Percentiles rank a stretch among this genome's conserved stretches.
phyloP scores from a whole-genome alignment of 1,139 yeast species.

The Petasospora fabianii region DNA sequence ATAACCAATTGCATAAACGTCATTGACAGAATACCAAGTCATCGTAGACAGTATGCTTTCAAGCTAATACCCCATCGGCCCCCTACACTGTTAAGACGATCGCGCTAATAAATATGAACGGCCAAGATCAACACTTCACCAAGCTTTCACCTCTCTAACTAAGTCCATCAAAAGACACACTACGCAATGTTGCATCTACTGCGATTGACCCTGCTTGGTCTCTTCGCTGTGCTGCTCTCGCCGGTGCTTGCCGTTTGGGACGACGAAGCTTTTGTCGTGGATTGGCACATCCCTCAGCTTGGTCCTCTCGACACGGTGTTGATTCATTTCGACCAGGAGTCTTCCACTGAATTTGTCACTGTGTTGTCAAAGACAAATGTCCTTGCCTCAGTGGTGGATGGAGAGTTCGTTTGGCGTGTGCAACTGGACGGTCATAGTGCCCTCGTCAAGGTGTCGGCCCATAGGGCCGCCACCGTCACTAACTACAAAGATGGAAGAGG shows the following conservation, averaged over 20 bases:
- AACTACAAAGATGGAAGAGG: conserved; percentile 13
- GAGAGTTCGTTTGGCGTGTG: conserved; percentile 31
- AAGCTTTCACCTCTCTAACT: too few relatives aligned
- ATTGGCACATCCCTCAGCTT: conserved; percentile 34
- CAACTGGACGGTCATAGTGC: conserved; percentile 11
- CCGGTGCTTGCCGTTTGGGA: conserved; percentile 20
- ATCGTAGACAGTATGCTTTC: too few relatives aligned
- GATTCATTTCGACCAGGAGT: conserved; percentile 19
- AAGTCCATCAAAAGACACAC: neutral
- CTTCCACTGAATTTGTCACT: conserved; percentile 1
- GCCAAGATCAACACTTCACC: too few relatives aligned
- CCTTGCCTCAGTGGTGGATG: conserved; percentile 29
- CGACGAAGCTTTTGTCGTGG: conserved; percentile 34
- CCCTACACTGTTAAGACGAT: too few relatives aligned
- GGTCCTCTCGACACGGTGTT: conserved; percentile 26
- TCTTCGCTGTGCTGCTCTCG: neutral
- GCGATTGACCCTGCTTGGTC: neutral
- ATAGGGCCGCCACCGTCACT: conserved; percentile 7
- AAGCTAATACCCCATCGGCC: too few relatives aligned
- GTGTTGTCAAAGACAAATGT: conserved; percentile 27
- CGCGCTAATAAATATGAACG: too few relatives aligned
- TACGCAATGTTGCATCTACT: neutral
- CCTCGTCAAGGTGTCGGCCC: conserved; percentile 6
- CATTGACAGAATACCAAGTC: too few relatives aligned
- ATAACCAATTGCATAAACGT: too few relatives aligned